These are phyloP conservation scores for Leucosporidium scottii DNA, from an alignment of 768 basidiomycete species.

Conservation along the genomic window DNA sequence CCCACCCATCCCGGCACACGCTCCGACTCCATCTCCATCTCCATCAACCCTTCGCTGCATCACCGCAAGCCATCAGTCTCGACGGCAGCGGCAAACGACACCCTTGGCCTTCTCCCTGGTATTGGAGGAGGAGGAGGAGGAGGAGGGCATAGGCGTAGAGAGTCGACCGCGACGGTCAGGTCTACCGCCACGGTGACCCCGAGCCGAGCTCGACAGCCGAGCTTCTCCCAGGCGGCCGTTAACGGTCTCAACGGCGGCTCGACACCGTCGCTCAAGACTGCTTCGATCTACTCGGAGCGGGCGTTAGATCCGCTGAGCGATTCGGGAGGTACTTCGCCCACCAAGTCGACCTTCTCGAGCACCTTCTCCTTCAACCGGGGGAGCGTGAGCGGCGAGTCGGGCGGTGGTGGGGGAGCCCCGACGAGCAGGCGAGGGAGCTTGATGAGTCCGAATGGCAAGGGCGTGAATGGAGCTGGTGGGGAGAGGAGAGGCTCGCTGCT, in stretches of 20 bases:
- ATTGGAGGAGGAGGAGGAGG: background rate
- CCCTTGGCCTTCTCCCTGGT: background rate
- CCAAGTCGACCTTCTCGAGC: too few species aligned
- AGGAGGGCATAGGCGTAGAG: background rate
- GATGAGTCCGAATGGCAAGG: too few species aligned
- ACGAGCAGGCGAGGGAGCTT: too few species aligned
- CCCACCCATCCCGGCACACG: background rate
- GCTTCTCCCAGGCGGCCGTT: background rate
- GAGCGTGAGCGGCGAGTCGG: too few species aligned
- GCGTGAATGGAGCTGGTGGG: too few species aligned
- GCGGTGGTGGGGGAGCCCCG: too few species aligned
- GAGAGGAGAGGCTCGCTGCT: too few species aligned
- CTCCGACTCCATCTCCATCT: slow-evolving; percentile 3
- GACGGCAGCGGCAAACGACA: background rate
- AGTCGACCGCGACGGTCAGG: background rate
- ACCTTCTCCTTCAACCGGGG: too few species aligned
- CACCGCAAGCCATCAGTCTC: background rate
- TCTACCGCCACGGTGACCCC: background rate
- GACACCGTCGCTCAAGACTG: background rate
- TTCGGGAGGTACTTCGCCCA: too few species aligned
- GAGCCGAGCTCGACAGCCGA: too few species aligned
- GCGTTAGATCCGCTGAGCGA: too few species aligned
- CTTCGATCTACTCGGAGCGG: background rate
- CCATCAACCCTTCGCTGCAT: background rate
- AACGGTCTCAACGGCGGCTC: background rate